phyloP scores from a whole-genome alignment of 352 stramenopile species.

The Bremia lactucae region DNA sequence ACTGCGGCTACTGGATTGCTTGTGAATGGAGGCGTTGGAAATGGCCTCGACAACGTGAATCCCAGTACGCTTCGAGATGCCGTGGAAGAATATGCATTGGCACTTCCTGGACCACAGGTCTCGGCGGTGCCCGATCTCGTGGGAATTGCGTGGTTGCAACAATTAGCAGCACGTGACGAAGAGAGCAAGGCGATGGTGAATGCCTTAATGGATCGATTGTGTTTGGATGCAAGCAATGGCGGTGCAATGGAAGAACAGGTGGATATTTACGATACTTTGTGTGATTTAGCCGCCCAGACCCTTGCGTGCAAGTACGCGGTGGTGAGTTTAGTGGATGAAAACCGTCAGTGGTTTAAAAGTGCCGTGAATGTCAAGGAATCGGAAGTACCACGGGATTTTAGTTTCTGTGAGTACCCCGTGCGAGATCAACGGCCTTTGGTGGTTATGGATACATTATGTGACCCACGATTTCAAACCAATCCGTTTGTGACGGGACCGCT shows the following conservation, averaged over 20 bases:
- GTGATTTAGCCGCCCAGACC: constrained; percentile 63
- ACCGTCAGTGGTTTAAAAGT: constrained; percentile 93
- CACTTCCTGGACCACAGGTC: constrained; percentile 40
- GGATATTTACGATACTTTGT: constrained; percentile 81
- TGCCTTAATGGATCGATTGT: constrained; percentile 59
- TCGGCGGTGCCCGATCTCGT: constrained; percentile 62
- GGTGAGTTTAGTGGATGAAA: constrained; percentile 87
- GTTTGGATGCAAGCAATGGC: constrained; percentile 20
- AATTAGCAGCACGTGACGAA: constrained; percentile 55
- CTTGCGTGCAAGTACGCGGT: constrained; percentile 71
- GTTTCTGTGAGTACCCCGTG: constrained; percentile 76
- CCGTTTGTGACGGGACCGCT: constrained; percentile 85
- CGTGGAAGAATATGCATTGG: constrained; percentile 66
- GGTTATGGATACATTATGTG: constrained; percentile 81
- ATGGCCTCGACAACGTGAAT: constrained; percentile 25
- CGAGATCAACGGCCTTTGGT: constrained; percentile 64
- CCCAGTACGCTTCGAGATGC: constrained; percentile 39
- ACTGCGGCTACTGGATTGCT: no score
- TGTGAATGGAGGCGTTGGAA: constrained; percentile 9
- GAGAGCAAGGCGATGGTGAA: constrained; percentile 61
- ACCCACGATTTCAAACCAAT: constrained; percentile 84
- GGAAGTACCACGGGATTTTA: constrained; percentile 75
- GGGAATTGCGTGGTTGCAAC: constrained; percentile 64
- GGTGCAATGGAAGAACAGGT: constrained; percentile 32
- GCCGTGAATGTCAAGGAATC: constrained; percentile 65